Evolutionary conservation across 345 rosid species (phyloP).

Genomic region (Firmiana major): DNA sequence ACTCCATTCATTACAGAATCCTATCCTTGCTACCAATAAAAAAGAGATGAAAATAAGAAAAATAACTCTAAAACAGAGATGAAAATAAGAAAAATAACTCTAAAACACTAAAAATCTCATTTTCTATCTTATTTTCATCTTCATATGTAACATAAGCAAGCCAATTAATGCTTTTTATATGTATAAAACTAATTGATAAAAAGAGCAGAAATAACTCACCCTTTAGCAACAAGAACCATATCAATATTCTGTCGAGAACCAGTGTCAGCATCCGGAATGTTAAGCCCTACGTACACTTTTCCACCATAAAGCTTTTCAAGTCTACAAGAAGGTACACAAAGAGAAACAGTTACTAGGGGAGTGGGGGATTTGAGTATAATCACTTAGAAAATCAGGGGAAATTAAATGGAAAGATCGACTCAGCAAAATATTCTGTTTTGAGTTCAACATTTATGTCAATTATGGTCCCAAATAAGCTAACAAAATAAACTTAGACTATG

Average conservation of each 20-base stretch:
- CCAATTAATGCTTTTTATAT: not conserved
- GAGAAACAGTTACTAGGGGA: not conserved
- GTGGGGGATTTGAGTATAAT: not conserved
- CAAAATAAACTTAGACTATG: not conserved
- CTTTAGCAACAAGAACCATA: slow-evolving; percentile 60
- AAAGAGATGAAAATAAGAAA: slow-evolving; percentile 3
- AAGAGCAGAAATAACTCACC: slow-evolving; percentile 29
- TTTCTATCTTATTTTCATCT: not conserved
- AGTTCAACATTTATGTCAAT: not conserved
- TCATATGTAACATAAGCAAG: not conserved
- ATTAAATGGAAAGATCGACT: not conserved
- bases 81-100: not conserved
- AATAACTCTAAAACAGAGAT: not conserved
- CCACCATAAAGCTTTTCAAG: slow-evolving; percentile 87
- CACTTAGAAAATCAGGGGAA: not conserved
- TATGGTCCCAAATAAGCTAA: not conserved
- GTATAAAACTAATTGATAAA: not conserved
- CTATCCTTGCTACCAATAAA: not conserved
- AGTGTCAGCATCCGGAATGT: slow-evolving; percentile 85
- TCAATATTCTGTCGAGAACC: slow-evolving; percentile 69
- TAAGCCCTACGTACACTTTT: slow-evolving; percentile 79
- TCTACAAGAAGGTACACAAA: slow-evolving; percentile 27
- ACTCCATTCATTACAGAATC: not conserved
- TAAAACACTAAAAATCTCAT: not conserved
- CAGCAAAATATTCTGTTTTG: not conserved